phyloP scores from a whole-genome alignment of 257 asterid species.

The Craterostigma plantagineum region DNA sequence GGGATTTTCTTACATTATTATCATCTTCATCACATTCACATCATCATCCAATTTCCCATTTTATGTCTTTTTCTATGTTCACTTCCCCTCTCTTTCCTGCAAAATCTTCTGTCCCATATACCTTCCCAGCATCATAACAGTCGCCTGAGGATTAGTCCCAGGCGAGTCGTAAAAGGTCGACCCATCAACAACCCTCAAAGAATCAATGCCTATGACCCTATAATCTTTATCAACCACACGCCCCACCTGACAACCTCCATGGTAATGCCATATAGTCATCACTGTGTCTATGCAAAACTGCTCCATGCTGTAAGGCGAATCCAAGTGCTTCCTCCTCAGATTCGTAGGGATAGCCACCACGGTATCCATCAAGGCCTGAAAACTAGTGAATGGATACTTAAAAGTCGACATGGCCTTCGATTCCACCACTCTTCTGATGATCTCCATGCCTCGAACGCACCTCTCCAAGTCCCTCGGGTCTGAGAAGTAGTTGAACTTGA shows the following conservation, averaged over 20 bases:
- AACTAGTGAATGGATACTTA: slow-evolving; percentile 24
- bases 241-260: slow-evolving; percentile 74
- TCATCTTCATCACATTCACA: too few relatives aligned
- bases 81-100: neutral
- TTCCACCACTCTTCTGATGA: slow-evolving; percentile 23
- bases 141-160: slow-evolving; percentile 90
- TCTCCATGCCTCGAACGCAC: slow-evolving; percentile 49
- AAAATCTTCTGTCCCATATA: slow-evolving; percentile 7
- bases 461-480: slow-evolving; percentile 48
- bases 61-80: too few relatives aligned
- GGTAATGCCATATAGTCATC: slow-evolving; percentile 76
- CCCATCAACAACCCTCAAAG: slow-evolving; percentile 59
- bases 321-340: slow-evolving; percentile 23
- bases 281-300: slow-evolving; percentile 59
- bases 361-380: slow-evolving; percentile 17
- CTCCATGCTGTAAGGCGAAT: slow-evolving; percentile 27
- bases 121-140: slow-evolving; percentile 96
- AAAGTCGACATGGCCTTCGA: slow-evolving; percentile 24
- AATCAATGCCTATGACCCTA: slow-evolving; percentile 42
- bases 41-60: too few relatives aligned
- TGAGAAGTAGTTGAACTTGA: slow-evolving; percentile 63
- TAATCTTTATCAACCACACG: slow-evolving; percentile 48
- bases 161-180: slow-evolving; percentile 53
- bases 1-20: too few relatives aligned
- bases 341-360: slow-evolving; percentile 27